Evolutionary conservation across 2,329 filamentous ascomycete species (phyloP).

Genomic region (Fusarium agapanthi): DNA sequence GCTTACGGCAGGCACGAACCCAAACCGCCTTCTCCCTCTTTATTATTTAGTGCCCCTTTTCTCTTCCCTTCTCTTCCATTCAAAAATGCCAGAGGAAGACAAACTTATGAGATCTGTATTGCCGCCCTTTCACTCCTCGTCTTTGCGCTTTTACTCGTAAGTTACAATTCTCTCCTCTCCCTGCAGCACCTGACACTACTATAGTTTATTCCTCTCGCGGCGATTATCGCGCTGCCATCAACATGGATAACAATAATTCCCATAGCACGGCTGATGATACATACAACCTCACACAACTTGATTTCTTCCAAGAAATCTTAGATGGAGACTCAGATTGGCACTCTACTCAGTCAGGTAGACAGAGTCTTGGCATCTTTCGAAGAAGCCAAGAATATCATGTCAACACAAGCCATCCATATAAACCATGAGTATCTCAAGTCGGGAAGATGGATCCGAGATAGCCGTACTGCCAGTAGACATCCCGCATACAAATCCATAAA

Average conservation of each 20-base stretch:
- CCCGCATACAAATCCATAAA: accelerated
- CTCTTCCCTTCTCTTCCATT: neutral
- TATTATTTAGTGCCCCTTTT: neutral
- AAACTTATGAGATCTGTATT: neutral
- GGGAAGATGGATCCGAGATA: neutral
- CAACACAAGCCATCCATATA: neutral
- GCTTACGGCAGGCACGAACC: neutral
- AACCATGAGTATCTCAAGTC: neutral
- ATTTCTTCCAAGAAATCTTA: neutral
- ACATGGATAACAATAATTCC: neutral
- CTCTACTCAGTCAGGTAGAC: neutral
- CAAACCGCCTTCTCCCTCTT: neutral
- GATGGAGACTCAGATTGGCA: accelerated
- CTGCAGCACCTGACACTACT: neutral
- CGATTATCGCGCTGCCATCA: neutral
- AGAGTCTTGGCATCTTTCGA: neutral
- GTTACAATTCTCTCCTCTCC: neutral
- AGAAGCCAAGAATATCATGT: neutral
- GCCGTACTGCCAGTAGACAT: neutral
- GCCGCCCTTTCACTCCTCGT: neutral
- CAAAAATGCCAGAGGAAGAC: neutral
- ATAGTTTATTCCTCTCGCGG: neutral
- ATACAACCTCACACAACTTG: neutral
- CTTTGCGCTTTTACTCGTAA: neutral
- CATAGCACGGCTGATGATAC: accelerated